phyloP scores from a whole-genome alignment of 2,329 filamentous ascomycete genomes.

The Didymella pomorum region DNA sequence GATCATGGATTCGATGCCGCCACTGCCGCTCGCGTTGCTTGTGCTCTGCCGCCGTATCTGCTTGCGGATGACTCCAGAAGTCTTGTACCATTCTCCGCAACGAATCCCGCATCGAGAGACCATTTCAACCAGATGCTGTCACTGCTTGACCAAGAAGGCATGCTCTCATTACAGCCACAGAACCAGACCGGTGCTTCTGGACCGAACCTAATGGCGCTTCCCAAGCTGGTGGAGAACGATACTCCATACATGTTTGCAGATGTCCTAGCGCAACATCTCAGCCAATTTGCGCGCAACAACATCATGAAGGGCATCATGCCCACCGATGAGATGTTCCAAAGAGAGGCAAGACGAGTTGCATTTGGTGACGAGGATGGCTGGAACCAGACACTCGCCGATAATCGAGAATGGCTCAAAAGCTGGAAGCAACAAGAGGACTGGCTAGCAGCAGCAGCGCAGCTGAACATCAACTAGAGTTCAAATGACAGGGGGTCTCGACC shows the following conservation, averaged over 20 bases:
- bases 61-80: slow-evolving; percentile 53
- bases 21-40: slow-evolving; percentile 54
- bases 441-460: slow-evolving; percentile 11
- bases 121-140: slow-evolving; percentile 32
- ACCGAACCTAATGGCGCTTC: slow-evolving; percentile 6
- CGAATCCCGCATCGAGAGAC: slow-evolving; percentile 34
- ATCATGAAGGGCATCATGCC: slow-evolving; percentile 48
- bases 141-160: slow-evolving; percentile 16
- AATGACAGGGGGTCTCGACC: not conserved
- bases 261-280: slow-evolving; percentile 53
- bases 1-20: slow-evolving; percentile 41
- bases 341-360: slow-evolving; percentile 54
- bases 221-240: slow-evolving; percentile 35
- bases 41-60: slow-evolving; percentile 57
- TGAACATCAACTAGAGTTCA: slow-evolving; percentile 2
- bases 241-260: slow-evolving; percentile 50
- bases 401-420: slow-evolving; percentile 50
- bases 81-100: slow-evolving; percentile 54
- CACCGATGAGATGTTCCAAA: slow-evolving; percentile 60
- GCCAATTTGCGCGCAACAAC: slow-evolving; percentile 52
- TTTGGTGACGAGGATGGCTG: slow-evolving; percentile 57
- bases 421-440: slow-evolving; percentile 25
- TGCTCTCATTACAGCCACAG: not conserved
- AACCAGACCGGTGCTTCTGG: not conserved
- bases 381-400: slow-evolving; percentile 49